Evolutionary conservation across 805 yeast genomes (phyloP).

Genomic region (Martiniozyma abietophila): DNA sequence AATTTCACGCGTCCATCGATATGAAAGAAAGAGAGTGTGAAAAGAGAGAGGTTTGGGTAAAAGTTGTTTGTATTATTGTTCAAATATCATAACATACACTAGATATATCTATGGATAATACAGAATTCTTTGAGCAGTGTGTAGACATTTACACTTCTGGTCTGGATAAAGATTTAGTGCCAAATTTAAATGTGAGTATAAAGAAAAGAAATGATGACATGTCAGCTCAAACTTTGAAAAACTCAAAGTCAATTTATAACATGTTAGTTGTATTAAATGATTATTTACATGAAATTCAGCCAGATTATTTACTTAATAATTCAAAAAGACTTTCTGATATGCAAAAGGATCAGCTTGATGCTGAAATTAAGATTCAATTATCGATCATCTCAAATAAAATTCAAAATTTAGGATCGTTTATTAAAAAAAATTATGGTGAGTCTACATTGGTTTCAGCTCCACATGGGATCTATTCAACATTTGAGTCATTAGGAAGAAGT

Average conservation of each 20-base stretch:
- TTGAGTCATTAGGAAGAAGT: slow-evolving; percentile 11
- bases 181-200: no score
- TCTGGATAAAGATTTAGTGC: no score
- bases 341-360: slow-evolving; percentile 22
- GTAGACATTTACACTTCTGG: slow-evolving; percentile 4
- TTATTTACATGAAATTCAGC: slow-evolving; percentile 23
- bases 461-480: no score
- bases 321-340: slow-evolving; percentile 19
- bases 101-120: slow-evolving; percentile 6
- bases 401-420: slow-evolving; percentile 26
- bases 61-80: no score
- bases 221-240: no score
- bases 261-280: slow-evolving; percentile 3
- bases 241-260: slow-evolving; percentile 3
- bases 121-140: slow-evolving; percentile 6
- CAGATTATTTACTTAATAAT: slow-evolving; percentile 27
- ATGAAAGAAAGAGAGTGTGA: no score
- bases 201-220: no score
- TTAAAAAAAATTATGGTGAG: no score
- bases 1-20: no score
- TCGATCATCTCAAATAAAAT: slow-evolving; percentile 16
- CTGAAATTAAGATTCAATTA: slow-evolving; percentile 20
- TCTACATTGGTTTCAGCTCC: no score
- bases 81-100: no score
- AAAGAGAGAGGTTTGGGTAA: no score